Conservation (phyloP, 306 rosid species). For the peach (Prunus persica) region Prunus_persica_NCBIv2 NC_034013.1:18142001-18142500, state of each 20-base stretch:
- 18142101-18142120: conserved; percentile 95
- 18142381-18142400: background rate
- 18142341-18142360: background rate
- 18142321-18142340: no score
- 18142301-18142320: background rate
- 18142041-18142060: background rate
- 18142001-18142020: background rate
- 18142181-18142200: conserved; percentile 56
- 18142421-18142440: conserved; percentile 17
- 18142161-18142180: conserved; percentile 77
- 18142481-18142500: conserved; percentile 71
- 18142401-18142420: conserved; percentile 5
- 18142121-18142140: conserved; percentile 75
- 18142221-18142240: conserved; percentile 6
- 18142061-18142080: conserved; percentile 59
- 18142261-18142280: background rate
- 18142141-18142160: conserved; percentile 84
- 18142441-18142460: conserved; percentile 74
- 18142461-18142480: conserved; percentile 77
- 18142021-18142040: background rate
- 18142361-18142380: background rate
- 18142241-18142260: background rate
- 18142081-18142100: conserved; percentile 73
- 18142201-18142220: conserved; percentile 31
- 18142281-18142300: background rate